Evolutionary conservation across 1,139 yeast species (phyloP).

Genomic region (Magnusiomyces tetraspermus): DNA sequence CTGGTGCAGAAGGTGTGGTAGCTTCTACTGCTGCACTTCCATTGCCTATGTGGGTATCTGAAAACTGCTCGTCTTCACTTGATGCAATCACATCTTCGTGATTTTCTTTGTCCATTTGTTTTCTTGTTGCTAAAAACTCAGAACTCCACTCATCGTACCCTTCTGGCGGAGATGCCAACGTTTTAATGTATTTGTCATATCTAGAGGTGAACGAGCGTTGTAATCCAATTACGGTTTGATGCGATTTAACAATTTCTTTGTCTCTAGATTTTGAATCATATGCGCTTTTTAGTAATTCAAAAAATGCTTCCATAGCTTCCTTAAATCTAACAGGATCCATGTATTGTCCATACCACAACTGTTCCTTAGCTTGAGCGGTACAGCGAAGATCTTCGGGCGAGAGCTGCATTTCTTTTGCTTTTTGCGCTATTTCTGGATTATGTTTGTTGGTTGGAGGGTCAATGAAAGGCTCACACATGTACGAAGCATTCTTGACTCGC

Average conservation of each 20-base stretch:
- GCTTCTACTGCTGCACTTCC: no score
- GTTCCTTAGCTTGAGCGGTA: conserved; percentile 35
- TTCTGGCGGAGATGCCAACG: conserved; percentile 19
- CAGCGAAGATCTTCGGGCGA: conserved; percentile 27
- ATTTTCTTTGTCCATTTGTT: no score
- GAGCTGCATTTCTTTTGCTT: conserved; percentile 35
- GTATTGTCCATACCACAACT: conserved; percentile 44
- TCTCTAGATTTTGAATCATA: conserved; percentile 57
- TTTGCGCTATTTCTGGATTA: conserved; percentile 66
- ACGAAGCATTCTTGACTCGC: conserved; percentile 2
- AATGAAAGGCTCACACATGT: neutral
- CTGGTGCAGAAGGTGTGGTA: no score
- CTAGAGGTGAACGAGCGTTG: neutral
- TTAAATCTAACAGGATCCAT: conserved; percentile 47
- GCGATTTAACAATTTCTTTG: neutral
- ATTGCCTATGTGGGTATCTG: neutral
- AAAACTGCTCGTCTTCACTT: neutral
- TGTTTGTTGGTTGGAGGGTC: conserved; percentile 21
- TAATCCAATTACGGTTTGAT: neutral
- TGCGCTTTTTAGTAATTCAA: conserved; percentile 67
- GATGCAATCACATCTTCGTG: no score
- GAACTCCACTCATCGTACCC: neutral
- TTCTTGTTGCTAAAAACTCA: neutral
- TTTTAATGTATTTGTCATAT: neutral
- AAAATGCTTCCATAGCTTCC: conserved; percentile 54